phyloP scores from a whole-genome alignment of 2,329 filamentous ascomycete genomes.

The Aureobasidium pullulans region DNA sequence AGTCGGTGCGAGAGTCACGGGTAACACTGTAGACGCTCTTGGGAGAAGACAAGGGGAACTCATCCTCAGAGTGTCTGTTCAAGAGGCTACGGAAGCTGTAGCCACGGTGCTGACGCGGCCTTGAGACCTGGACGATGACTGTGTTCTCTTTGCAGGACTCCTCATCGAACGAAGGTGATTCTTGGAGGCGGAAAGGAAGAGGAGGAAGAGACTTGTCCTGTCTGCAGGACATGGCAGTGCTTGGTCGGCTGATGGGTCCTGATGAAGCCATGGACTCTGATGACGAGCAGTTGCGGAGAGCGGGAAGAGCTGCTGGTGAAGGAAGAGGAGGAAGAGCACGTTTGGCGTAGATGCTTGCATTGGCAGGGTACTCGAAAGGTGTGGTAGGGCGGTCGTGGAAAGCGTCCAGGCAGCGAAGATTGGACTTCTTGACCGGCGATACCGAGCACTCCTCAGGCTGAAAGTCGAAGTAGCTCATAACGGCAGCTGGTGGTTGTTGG shows the following conservation, averaged over 20 bases:
- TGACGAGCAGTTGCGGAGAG: constrained; percentile 15
- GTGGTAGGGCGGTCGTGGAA: constrained; percentile 15
- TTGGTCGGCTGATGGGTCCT: constrained; percentile 1
- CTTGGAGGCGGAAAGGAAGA: constrained; percentile 14
- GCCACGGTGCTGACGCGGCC: constrained; percentile 16
- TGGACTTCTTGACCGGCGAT: constrained; percentile 12
- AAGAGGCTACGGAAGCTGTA: constrained; percentile 18
- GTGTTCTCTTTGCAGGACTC: constrained; percentile 10
- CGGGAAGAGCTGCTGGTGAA: constrained; percentile 6
- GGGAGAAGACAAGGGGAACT: constrained; percentile 8
- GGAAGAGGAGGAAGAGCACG: constrained; percentile 18
- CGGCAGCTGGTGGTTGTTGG: constrained; percentile 9
- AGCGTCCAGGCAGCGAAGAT: constrained; percentile 16
- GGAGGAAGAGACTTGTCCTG: constrained; percentile 16
- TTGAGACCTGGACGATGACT: constrained; percentile 2
- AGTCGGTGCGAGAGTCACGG: constrained; percentile 15
- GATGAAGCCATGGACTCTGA: constrained; percentile 16
- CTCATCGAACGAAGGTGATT: constrained; percentile 17
- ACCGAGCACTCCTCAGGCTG: constrained; percentile 9
- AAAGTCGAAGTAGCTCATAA: constrained; percentile 13
- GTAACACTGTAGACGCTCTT: constrained; percentile 9
- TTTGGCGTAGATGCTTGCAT: constrained; percentile 17
- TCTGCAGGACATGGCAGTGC: constrained; percentile 13
- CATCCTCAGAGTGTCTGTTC: constrained; percentile 15
- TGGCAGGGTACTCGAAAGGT: constrained; percentile 15